Conservation (phyloP, 2,329 filamentous ascomycete genomes). For the Immersiporthe knoxdaviesiana region DNA sequence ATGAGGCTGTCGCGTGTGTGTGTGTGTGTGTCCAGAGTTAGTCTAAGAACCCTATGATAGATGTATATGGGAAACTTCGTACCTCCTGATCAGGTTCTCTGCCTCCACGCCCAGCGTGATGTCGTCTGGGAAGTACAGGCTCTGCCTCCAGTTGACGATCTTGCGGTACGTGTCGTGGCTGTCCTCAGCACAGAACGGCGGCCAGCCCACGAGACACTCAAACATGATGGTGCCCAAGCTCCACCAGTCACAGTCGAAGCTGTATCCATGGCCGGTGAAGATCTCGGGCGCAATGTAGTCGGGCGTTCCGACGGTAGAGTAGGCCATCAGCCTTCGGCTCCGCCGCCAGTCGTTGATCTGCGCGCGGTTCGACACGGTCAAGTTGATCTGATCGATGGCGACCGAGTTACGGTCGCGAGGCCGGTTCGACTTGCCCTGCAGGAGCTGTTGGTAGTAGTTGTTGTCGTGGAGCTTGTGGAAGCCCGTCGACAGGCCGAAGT, state of each 20-base stretch:
- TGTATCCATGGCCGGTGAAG: slow-evolving; percentile 94
- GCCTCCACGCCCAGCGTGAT: slow-evolving; percentile 86
- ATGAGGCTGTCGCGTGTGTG: no score
- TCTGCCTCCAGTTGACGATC: slow-evolving; percentile 97
- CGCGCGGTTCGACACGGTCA: slow-evolving; percentile 95
- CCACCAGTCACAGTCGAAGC: slow-evolving; percentile 99
- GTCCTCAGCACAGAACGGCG: slow-evolving; percentile 97
- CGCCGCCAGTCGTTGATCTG: slow-evolving; percentile 99
- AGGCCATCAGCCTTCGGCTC: slow-evolving; percentile 92
- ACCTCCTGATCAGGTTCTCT: slow-evolving; percentile 91
- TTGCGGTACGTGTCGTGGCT: slow-evolving; percentile 98
- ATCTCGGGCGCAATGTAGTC: slow-evolving; percentile 99
- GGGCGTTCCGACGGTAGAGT: slow-evolving; percentile 96
- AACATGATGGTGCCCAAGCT: slow-evolving; percentile 99
- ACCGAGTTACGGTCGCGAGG: slow-evolving; percentile 88
- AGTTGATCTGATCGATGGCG: slow-evolving; percentile 94
- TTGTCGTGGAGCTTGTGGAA: slow-evolving; percentile 98
- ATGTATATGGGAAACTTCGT: no score
- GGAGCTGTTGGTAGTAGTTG: slow-evolving; percentile 95
- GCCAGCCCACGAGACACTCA: slow-evolving; percentile 97
- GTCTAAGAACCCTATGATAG: no score
- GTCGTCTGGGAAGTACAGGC: slow-evolving; percentile 87
- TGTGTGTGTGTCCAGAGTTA: not conserved
- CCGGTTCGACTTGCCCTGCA: slow-evolving; percentile 76
- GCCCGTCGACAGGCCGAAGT: slow-evolving; percentile 96